phyloP scores from a whole-genome alignment of 2,329 filamentous ascomycete genomes.

The Sphaerulina musiva region DNA sequence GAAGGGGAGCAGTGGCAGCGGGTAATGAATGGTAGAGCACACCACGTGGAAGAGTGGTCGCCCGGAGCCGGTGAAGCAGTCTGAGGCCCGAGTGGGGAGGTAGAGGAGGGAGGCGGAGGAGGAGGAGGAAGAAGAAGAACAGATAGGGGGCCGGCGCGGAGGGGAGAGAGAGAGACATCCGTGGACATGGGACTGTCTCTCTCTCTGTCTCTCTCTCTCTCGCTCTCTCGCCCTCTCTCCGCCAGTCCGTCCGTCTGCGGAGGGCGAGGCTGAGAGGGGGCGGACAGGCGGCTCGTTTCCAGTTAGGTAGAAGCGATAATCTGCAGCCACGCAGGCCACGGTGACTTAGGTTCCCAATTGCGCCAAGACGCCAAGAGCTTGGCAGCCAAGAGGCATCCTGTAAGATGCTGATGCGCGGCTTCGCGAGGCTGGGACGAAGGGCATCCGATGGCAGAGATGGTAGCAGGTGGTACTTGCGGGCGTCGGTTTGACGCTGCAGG shows the following conservation, averaged over 20 bases:
- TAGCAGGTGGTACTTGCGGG: background rate
- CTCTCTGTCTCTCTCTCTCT: too few relatives aligned
- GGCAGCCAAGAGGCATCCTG: slow-evolving; percentile 7
- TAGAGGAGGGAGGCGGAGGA: background rate
- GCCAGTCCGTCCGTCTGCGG: too few relatives aligned
- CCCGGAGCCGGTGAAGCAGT: background rate
- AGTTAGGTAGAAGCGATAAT: background rate
- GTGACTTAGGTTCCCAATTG: background rate
- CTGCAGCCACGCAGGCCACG: background rate
- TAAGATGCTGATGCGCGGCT: background rate
- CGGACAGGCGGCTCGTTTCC: too few relatives aligned
- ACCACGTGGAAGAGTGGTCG: background rate
- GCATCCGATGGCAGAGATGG: background rate
- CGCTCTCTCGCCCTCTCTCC: too few relatives aligned
- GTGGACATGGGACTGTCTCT: too few relatives aligned
- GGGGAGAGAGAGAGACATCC: background rate
- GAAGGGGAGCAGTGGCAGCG: background rate
- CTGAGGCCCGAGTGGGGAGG: background rate
- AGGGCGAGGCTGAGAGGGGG: too few relatives aligned
- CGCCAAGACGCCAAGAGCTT: background rate
- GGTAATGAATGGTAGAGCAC: background rate
- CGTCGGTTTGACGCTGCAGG: background rate
- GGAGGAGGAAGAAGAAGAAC: too few relatives aligned
- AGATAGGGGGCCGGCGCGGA: too few relatives aligned
- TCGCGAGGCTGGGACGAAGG: slow-evolving; percentile 3